Evolutionary conservation across 208 protist species (phyloP).

Genomic region (Balamuthia mandrillaris): DNA sequence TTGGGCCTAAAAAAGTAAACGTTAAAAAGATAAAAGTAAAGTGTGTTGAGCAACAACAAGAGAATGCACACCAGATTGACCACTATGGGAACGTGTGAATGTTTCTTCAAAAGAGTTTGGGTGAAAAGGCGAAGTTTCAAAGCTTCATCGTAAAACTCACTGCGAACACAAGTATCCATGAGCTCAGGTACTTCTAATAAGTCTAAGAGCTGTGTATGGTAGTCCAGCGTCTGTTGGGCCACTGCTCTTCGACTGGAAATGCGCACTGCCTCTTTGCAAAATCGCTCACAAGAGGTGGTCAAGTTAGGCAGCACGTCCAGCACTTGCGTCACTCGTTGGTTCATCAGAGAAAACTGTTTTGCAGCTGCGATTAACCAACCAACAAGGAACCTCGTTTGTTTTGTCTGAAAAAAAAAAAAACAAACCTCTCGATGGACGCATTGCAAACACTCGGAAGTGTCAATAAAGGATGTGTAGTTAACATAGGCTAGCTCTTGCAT

Average conservation of each 20-base stretch:
- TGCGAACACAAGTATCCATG: slow-evolving; percentile 55
- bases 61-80: too few relatives aligned
- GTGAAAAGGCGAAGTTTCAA: slow-evolving; percentile 36
- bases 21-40: too few relatives aligned
- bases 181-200: slow-evolving; percentile 54
- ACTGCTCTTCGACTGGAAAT: slow-evolving; percentile 1
- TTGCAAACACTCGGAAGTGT: slow-evolving; percentile 39
- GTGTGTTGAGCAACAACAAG: too few relatives aligned
- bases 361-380: background rate
- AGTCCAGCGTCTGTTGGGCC: slow-evolving; percentile 13
- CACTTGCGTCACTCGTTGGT: too few relatives aligned
- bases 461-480: slow-evolving; percentile 52
- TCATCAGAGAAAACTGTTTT: too few relatives aligned
- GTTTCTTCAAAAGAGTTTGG: background rate
- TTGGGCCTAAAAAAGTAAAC: too few relatives aligned
- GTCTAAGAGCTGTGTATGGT: slow-evolving; percentile 50
- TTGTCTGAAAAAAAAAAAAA: background rate
- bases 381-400: background rate
- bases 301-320: slow-evolving; percentile 40
- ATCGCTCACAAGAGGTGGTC: background rate
- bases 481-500: slow-evolving; percentile 44
- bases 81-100: slow-evolving; percentile 8
- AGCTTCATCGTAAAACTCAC: slow-evolving; percentile 54
- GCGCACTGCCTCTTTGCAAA: background rate
- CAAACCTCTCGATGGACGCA: background rate